phyloP scores from a whole-genome alignment of 192 early-diverging fungal species.

The Rhizophlyctis rosea region DNA sequence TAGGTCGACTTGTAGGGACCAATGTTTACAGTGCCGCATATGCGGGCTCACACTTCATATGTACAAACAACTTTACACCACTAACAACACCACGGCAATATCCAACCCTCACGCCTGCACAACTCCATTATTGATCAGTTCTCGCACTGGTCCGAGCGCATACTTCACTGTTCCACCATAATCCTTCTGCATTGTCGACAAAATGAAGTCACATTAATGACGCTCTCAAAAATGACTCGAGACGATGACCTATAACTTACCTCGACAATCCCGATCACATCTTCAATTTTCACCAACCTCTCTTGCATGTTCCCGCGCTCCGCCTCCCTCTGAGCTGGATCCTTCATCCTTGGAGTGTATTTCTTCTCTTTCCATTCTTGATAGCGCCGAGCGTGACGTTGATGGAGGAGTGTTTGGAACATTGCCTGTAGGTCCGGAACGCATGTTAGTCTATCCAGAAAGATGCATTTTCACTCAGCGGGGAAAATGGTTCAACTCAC shows the following conservation, averaged over 20 bases:
- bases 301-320: conserved; percentile 35
- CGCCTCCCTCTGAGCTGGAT: conserved; percentile 23
- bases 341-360: conserved; percentile 41
- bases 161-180: conserved; percentile 14
- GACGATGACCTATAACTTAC: conserved; percentile 16
- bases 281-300: conserved; percentile 35
- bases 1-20: too few relatives aligned
- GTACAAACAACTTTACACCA: too few relatives aligned
- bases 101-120: too few relatives aligned
- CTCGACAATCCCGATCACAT: conserved; percentile 33
- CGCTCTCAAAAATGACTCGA: not conserved
- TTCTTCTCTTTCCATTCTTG: conserved; percentile 43
- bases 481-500: not conserved
- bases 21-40: too few relatives aligned
- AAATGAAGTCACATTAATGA: not conserved
- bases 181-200: not conserved
- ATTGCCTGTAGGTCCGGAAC: not conserved
- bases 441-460: not conserved
- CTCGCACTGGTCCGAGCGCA: conserved; percentile 3
- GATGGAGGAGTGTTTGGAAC: conserved; percentile 38
- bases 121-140: too few relatives aligned
- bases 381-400: conserved; percentile 47
- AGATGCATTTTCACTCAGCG: not conserved
- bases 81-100: too few relatives aligned
- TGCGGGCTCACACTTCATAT: too few relatives aligned